phyloP scores from a whole-genome alignment of 2,329 filamentous ascomycete genomes.

The Epichloe coenophiala region DNA sequence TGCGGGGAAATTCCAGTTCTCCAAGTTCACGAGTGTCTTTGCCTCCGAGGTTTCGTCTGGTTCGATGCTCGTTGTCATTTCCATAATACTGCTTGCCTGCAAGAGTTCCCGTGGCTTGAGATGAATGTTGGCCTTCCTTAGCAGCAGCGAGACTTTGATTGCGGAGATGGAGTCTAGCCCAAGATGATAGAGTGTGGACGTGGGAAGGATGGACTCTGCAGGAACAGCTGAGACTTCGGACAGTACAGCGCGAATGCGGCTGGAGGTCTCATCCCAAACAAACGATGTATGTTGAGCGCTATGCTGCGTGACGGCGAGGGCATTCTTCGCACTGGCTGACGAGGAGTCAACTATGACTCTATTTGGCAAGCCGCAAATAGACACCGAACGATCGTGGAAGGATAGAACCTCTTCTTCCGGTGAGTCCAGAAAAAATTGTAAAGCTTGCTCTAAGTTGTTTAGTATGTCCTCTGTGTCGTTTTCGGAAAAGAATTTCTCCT shows the following conservation, averaged over 20 bases:
- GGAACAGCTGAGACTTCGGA: conserved; percentile 48
- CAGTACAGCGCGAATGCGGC: conserved; percentile 32
- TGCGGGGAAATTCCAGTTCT: conserved; percentile 18
- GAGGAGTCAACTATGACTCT: neutral
- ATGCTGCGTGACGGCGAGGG: neutral
- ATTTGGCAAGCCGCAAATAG: conserved; percentile 49
- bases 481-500: conserved; percentile 37
- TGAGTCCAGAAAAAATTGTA: conserved; percentile 40
- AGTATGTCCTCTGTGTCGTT: conserved; percentile 38
- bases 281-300: neutral
- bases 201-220: conserved; percentile 40
- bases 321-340: neutral
- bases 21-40: neutral
- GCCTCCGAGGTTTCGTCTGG: neutral
- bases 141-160: conserved; percentile 64
- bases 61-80: conserved; percentile 38
- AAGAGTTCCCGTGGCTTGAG: conserved; percentile 62
- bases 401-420: conserved; percentile 38
- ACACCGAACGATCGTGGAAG: conserved; percentile 38
- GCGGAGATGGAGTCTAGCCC: conserved; percentile 86
- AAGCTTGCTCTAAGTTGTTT: conserved; percentile 41
- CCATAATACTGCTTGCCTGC: conserved; percentile 46
- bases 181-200: conserved; percentile 64
- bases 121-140: conserved; percentile 49
- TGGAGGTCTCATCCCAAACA: conserved; percentile 23